Evolutionary conservation across 139 green algal genomes (phyloP).

Genomic region (Ulvella scutata): DNA sequence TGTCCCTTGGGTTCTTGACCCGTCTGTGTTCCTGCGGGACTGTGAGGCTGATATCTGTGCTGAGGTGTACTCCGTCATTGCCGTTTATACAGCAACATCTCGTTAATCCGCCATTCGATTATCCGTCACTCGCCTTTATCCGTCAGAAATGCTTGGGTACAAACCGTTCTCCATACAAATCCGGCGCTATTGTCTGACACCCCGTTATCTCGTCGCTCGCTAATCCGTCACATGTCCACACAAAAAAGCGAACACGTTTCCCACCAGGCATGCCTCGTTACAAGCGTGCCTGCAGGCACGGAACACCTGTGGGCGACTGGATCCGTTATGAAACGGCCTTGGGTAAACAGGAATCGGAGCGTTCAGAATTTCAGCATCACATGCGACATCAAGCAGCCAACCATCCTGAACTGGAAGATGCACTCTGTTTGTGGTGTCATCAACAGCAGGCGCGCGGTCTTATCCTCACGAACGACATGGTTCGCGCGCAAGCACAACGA

Average conservation of each 20-base stretch:
- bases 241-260: not conserved
- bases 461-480: not conserved
- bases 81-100: not conserved
- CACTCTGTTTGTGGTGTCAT: not conserved
- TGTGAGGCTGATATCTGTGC: too few relatives aligned
- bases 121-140: not conserved
- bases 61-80: too few relatives aligned
- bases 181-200: not conserved
- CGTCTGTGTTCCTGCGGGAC: too few relatives aligned
- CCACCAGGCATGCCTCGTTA: not conserved
- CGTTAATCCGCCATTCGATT: not conserved
- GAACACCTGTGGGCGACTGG: not conserved
- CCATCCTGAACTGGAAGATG: not conserved
- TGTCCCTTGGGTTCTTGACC: too few relatives aligned
- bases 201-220: not conserved
- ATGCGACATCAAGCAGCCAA: not conserved
- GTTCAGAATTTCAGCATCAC: not conserved
- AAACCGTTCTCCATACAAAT: not conserved
- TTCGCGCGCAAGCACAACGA: not conserved
- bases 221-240: too few relatives aligned
- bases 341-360: not conserved
- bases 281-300: not conserved
- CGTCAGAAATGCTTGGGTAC: not conserved
- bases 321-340: not conserved
- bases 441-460: not conserved